Base-by-base conservation (phyloP, 352 stramenopile genomes). In the Phytophthora quininea region DNA sequence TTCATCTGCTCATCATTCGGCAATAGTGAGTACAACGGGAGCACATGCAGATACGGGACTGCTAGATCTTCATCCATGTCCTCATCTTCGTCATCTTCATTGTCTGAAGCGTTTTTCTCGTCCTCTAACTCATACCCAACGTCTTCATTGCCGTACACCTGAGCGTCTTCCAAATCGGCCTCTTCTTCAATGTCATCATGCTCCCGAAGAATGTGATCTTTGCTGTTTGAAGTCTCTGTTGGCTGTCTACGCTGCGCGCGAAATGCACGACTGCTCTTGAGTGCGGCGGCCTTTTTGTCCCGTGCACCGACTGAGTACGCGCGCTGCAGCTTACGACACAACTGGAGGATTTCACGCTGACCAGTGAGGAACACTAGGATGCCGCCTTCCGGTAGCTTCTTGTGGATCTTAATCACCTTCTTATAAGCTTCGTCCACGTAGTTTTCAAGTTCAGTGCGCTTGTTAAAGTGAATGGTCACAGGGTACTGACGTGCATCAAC, bases 341-440 rank as follows among this genome's bases (percentile, higher is more conserved):
- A 80, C 59, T 97, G 87, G 19, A 92, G 62, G 65, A 99, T 99
- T 76, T 99, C 97, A 29, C 94, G 82, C 76, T 99, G 96, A 14
- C 98, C 98, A 4, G 98, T 99, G 1, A 99, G 81, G 66, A 99
- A 99, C 12, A 99, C 95, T 8, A 99, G 85, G 40, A 99, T 93
- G 10, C 95, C 97, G 45, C 98, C 98, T 40, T 93, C 83, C 0
- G 98, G 97, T n/a, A 99, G 82, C 67, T 98, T 98, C 55, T 92
- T 85, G 84, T 99, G 98, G 61, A 99, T 99, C 74, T 98, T 98
- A 24, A 96, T 65, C 35, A 96, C 86, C 72, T 99, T 99, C 58
- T 97, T 96, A 70, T 98, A 98, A 7, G 96, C 94, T 35, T 92
- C 96, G 37, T 89, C 77, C 54, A 98, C 86, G 77, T 99, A 99